Percentiles rank a stretch among this genome's conserved stretches.
These are phyloP conservation scores for Jaltomata sinuosa DNA, from an alignment of 257 asterid genomes.

Conservation along the genomic window DNA sequence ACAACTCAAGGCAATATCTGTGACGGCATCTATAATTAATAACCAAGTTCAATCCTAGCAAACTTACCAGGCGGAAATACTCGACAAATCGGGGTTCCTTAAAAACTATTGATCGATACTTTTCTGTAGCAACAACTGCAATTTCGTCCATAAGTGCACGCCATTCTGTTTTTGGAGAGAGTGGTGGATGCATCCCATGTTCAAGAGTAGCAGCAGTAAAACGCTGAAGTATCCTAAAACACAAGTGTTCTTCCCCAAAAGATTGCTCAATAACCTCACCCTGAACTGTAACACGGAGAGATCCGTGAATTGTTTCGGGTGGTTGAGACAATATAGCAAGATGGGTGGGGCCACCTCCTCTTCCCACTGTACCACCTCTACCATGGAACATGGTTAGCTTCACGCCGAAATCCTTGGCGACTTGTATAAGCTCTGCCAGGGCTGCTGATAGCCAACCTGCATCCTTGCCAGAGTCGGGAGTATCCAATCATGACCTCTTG, in stretches of 20 bases:
- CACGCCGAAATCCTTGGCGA: slow-evolving; percentile 35
- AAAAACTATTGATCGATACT: slow-evolving; percentile 39
- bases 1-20: neutral
- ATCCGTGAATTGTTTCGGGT: slow-evolving; percentile 44
- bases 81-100: slow-evolving; percentile 47
- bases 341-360: slow-evolving; percentile 58
- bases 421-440: slow-evolving; percentile 51
- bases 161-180: slow-evolving; percentile 50
- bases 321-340: slow-evolving; percentile 59
- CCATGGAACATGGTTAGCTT: slow-evolving; percentile 55
- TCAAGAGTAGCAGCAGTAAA: slow-evolving; percentile 47
- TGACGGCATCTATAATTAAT: neutral
- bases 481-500: slow-evolving; percentile 58
- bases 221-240: slow-evolving; percentile 45
- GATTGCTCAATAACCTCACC: slow-evolving; percentile 53
- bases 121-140: slow-evolving; percentile 26
- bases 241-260: slow-evolving; percentile 45
- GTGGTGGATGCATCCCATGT: slow-evolving; percentile 45
- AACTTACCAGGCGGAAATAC: slow-evolving; percentile 46
- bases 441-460: slow-evolving; percentile 54
- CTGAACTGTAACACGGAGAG: slow-evolving; percentile 45
- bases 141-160: slow-evolving; percentile 45
- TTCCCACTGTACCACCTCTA: slow-evolving; percentile 51
- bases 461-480: slow-evolving; percentile 53
- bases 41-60: neutral